Evolutionary conservation across 2,329 filamentous ascomycete species (phyloP).

Genomic region (Colletotrichum sp.): DNA sequence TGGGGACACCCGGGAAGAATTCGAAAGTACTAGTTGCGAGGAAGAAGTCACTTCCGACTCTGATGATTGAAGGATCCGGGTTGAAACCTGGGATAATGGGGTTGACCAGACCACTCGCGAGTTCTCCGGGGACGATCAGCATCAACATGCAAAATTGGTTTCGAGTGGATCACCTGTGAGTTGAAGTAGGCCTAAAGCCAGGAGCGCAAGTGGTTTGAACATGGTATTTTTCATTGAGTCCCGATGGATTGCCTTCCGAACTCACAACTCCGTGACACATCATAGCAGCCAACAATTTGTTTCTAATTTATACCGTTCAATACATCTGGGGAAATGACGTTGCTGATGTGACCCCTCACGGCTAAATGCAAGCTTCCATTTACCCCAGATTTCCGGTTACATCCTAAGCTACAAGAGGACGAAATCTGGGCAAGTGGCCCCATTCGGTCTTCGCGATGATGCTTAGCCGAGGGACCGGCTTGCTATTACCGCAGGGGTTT

Average conservation of each 20-base stretch:
- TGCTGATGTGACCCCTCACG: slow-evolving; percentile 10
- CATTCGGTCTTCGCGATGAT: background rate
- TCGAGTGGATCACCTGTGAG: background rate
- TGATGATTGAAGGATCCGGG: slow-evolving; percentile 18
- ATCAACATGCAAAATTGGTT: background rate
- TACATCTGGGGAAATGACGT: background rate
- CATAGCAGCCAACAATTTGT: background rate
- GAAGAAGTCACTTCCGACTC: slow-evolving; percentile 18
- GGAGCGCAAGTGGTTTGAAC: background rate
- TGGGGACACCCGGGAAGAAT: slow-evolving; percentile 20
- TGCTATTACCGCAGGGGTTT: background rate
- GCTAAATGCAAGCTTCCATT: slow-evolving; percentile 11
- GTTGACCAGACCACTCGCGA: slow-evolving; percentile 1
- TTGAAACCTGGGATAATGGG: slow-evolving; percentile 22
- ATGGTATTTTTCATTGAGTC: background rate
- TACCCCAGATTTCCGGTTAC: slow-evolving; percentile 1
- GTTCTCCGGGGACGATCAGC: background rate
- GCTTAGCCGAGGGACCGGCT: background rate
- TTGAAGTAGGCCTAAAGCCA: background rate
- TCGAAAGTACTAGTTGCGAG: slow-evolving; percentile 20
- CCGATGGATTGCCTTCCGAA: background rate
- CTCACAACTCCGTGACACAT: background rate
- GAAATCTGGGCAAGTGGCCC: background rate
- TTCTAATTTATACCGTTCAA: background rate
- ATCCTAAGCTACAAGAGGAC: background rate